Evolutionary conservation across 2,329 filamentous ascomycete genomes (phyloP).

Genomic region (Alternaria sp.): DNA sequence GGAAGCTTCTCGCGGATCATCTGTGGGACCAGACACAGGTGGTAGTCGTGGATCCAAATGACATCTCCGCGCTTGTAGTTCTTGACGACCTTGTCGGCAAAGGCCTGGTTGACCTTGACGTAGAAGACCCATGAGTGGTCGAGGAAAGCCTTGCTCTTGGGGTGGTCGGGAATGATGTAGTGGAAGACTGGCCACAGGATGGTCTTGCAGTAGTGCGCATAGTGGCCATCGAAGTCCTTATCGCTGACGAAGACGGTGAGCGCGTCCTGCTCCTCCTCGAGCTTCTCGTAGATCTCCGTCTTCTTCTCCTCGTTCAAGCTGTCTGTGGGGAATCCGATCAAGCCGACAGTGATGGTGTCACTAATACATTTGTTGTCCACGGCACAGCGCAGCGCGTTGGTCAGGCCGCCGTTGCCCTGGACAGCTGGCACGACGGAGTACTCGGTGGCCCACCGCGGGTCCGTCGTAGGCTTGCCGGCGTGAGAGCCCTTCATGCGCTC

Average conservation of each 20-base stretch:
- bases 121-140: constrained; percentile 98
- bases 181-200: constrained; percentile 98
- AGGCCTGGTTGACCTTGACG: constrained; percentile 88
- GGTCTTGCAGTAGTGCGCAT: constrained; percentile 95
- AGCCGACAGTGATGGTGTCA: constrained; percentile 89
- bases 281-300: constrained; percentile 79
- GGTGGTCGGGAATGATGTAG: constrained; percentile 96
- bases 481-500: constrained; percentile 27
- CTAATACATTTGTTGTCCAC: constrained; percentile 70
- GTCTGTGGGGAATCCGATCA: constrained; percentile 92
- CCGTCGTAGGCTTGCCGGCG: constrained; percentile 39
- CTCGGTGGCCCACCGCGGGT: constrained; percentile 67
- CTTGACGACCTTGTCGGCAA: constrained; percentile 86
- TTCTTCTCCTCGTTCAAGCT: constrained; percentile 77
- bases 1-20: constrained; percentile 92
- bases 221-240: constrained; percentile 93
- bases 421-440: constrained; percentile 87
- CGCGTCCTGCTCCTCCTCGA: constrained; percentile 83
- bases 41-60: constrained; percentile 96
- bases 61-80: constrained; percentile 94
- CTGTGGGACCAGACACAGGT: constrained; percentile 83
- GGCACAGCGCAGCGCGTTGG: constrained; percentile 84
- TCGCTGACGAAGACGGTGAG: constrained; percentile 86
- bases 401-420: constrained; percentile 89
- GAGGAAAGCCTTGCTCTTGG: constrained; percentile 97